A percentile compares a stretch with the other conserved stretches of the same genome.
These are phyloP conservation scores for Phytophthora pinifolia DNA, from an alignment of 352 stramenopile species.

Conservation along the genomic window DNA sequence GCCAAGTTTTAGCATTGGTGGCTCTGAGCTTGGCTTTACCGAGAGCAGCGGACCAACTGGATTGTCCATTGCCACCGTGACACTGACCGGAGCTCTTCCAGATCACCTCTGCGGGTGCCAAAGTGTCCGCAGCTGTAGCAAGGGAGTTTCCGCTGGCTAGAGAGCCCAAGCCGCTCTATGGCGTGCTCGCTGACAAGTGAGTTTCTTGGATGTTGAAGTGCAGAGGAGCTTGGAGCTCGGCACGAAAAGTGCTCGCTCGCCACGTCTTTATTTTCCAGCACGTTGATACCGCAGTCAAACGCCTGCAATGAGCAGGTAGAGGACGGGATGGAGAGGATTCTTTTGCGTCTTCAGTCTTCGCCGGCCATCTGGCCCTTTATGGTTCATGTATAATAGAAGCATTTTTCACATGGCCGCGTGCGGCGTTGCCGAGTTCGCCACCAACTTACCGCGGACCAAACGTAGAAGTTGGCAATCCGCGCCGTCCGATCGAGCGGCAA, in stretches of 20 bases:
- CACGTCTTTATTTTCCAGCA: constrained; percentile 29
- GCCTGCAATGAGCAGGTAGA: constrained; percentile 17
- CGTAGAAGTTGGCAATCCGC: constrained; percentile 17
- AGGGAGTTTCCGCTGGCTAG: neutral
- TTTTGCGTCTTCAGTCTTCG: constrained; percentile 22
- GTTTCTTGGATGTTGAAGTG: constrained; percentile 26
- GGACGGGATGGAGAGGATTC: constrained; percentile 10
- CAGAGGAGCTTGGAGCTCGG: constrained; percentile 13
- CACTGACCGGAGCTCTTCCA: no score
- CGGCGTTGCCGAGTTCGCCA: constrained; percentile 8
- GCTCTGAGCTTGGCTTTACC: constrained; percentile 9
- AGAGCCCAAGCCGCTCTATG: constrained; percentile 1
- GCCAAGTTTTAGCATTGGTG: neutral
- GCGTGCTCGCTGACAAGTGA: constrained; percentile 1
- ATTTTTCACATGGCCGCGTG: constrained; percentile 1
- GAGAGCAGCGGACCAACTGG: no score
- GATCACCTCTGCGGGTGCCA: neutral
- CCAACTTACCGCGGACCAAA: constrained; percentile 1
- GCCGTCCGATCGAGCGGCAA: constrained; percentile 24
- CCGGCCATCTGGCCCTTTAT: no score
- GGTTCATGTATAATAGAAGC: no score
- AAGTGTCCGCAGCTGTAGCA: constrained; percentile 26
- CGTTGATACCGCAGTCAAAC: neutral
- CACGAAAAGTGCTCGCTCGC: constrained; percentile 23
- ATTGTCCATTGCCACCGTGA: neutral